Evolutionary conservation across 1,284 basidiomycete genomes (phyloP).

Genomic region (Leccinum fuscescens): DNA sequence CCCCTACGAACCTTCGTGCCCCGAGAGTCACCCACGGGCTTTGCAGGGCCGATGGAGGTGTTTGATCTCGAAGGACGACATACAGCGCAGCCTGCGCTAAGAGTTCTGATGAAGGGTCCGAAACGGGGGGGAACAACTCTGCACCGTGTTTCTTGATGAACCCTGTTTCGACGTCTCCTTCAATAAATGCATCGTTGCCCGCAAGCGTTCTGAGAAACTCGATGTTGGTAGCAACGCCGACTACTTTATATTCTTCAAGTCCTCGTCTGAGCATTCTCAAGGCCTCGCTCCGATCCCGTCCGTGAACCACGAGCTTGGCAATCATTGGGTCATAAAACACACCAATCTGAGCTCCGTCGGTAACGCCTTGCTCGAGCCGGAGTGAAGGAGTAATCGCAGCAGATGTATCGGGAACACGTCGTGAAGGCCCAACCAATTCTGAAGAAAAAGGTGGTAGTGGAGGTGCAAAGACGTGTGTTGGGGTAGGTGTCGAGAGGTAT

Average conservation of each 20-base stretch:
- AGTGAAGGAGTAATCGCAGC: constrained; percentile 50
- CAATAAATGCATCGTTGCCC: constrained; percentile 73
- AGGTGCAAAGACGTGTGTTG: constrained; percentile 65
- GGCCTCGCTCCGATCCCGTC: constrained; percentile 83
- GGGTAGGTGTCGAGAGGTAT: constrained; percentile 74
- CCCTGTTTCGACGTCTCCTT: constrained; percentile 88
- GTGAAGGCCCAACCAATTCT: constrained; percentile 33
- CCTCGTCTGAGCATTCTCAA: constrained; percentile 77
- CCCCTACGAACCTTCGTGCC: constrained; percentile 75
- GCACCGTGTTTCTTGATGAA: constrained; percentile 88
- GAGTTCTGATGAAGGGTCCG: constrained; percentile 56
- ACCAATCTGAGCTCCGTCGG: constrained; percentile 82
- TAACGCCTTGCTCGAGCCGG: constrained; percentile 90
- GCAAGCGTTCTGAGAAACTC: constrained; percentile 84
- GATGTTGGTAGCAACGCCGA: constrained; percentile 89
- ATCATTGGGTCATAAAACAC: constrained; percentile 96
- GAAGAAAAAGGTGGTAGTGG: constrained; percentile 27
- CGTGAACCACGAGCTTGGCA: constrained; percentile 90
- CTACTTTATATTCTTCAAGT: constrained; percentile 85
- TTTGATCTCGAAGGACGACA: constrained; percentile 65
- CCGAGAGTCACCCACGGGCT: constrained; percentile 67
- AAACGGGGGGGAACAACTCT: constrained; percentile 68
- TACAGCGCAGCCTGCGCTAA: constrained; percentile 80
- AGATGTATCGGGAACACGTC: constrained; percentile 37
- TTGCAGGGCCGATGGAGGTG: constrained; percentile 24